Evolutionary conservation across 495 filamentous ascomycete species (phyloP).

Genomic region (Aspergillus baeticus): DNA sequence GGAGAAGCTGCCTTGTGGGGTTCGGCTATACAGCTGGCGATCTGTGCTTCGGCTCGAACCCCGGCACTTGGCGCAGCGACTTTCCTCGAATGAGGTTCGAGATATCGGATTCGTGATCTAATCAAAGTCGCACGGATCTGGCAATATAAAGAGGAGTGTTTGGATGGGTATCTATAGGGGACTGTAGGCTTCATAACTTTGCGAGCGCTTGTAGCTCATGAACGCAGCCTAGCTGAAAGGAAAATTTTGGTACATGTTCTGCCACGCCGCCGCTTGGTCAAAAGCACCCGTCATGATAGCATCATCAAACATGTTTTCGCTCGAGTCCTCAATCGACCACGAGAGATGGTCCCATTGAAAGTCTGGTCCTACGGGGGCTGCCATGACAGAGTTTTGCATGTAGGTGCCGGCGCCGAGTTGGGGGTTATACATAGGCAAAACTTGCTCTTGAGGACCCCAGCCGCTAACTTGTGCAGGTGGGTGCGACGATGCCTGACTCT

Average conservation of each 20-base stretch:
- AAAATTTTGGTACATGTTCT: not conserved
- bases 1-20: slow-evolving; percentile 3
- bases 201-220: not conserved
- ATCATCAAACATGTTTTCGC: slow-evolving; percentile 9
- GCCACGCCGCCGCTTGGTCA: not conserved
- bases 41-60: slow-evolving; percentile 23
- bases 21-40: slow-evolving; percentile 19
- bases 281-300: slow-evolving; percentile 2
- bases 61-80: slow-evolving; percentile 8
- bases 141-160: too few relatives aligned
- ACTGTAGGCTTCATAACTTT: not conserved
- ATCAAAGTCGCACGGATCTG: too few relatives aligned
- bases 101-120: not conserved
- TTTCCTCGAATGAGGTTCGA: not conserved
- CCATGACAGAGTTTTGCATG: not conserved
- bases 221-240: not conserved
- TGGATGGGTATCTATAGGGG: too few relatives aligned
- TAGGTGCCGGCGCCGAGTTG: not conserved
- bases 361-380: not conserved
- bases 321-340: slow-evolving; percentile 13
- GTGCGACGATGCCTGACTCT: not conserved
- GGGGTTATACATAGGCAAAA: not conserved
- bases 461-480: not conserved
- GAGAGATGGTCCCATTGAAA: slow-evolving; percentile 11
- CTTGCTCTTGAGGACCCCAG: not conserved